Evolutionary conservation across 306 rosid species (phyloP).

Genomic region (Cucurbita argyrosperma): DNA sequence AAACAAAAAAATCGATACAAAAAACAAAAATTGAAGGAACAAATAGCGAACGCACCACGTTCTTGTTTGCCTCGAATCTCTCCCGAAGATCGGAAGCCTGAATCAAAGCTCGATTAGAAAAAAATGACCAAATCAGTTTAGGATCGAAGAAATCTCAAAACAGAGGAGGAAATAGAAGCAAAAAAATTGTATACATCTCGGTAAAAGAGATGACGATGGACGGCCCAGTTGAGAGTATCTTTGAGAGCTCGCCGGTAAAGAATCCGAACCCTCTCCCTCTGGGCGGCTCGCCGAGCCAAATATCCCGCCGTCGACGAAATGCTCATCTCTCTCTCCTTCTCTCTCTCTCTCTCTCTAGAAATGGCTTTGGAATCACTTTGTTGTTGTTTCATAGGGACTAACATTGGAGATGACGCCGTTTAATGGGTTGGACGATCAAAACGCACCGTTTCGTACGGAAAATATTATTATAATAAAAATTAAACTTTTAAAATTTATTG

Average conservation of each 20-base stretch:
- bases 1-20: neutral
- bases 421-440: neutral
- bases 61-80: slow-evolving; percentile 63
- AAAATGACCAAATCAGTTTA: neutral
- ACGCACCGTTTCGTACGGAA: neutral
- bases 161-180: neutral
- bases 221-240: slow-evolving; percentile 95
- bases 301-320: slow-evolving; percentile 39
- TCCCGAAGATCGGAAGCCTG: slow-evolving; percentile 83
- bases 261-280: slow-evolving; percentile 90
- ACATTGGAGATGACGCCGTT: neutral
- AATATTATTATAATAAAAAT: too few species aligned
- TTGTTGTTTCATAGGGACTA: neutral
- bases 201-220: slow-evolving; percentile 95
- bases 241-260: slow-evolving; percentile 83
- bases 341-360: neutral
- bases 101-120: neutral
- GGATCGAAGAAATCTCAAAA: neutral
- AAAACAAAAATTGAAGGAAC: neutral
- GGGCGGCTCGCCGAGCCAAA: slow-evolving; percentile 81
- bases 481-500: too few species aligned
- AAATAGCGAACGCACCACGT: slow-evolving; percentile 44
- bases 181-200: slow-evolving; percentile 30
- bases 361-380: neutral
- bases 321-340: neutral